phyloP scores from a whole-genome alignment of 176 grass and related monocot genomes.

The Triticum urartu region DNA sequence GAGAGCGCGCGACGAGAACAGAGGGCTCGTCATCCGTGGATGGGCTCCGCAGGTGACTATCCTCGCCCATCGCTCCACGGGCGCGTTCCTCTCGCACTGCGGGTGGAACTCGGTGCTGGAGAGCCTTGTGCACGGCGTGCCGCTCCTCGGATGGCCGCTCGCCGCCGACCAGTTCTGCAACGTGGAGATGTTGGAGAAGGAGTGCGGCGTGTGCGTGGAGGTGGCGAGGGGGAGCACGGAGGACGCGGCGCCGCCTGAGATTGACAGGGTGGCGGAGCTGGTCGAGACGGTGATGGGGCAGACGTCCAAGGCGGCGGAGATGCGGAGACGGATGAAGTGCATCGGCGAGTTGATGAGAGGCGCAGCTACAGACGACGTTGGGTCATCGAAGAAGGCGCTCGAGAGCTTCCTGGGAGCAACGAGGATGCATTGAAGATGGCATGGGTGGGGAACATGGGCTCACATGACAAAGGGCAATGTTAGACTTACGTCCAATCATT shows the following conservation, averaged over 20 bases:
- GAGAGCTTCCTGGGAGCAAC: background rate
- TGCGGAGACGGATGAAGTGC: background rate
- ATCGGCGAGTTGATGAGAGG: background rate
- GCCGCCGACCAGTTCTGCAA: constrained; percentile 38
- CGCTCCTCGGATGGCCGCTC: constrained; percentile 39
- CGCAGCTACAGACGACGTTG: background rate
- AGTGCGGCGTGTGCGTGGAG: constrained; percentile 38
- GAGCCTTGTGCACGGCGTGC: constrained; percentile 34
- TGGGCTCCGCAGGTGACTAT: constrained; percentile 43
- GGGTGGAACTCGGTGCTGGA: too few relatives aligned
- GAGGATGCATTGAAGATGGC: background rate
- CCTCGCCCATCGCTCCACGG: constrained; percentile 30
- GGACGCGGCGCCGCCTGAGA: background rate
- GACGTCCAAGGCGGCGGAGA: background rate
- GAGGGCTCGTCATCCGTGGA: constrained; percentile 2
- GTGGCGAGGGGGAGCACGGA: constrained; percentile 19
- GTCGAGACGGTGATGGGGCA: constrained; percentile 22
- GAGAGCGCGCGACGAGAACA: background rate
- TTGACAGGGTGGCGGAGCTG: background rate
- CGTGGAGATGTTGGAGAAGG: constrained; percentile 4
- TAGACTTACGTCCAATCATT: too few relatives aligned
- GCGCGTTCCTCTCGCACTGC: constrained; percentile 49
- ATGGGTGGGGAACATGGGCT: background rate
- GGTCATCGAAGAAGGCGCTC: background rate
- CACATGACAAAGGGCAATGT: too few relatives aligned